Conservation (phyloP, 331 rosid genomes). For the Spiraea crenata region DNA sequence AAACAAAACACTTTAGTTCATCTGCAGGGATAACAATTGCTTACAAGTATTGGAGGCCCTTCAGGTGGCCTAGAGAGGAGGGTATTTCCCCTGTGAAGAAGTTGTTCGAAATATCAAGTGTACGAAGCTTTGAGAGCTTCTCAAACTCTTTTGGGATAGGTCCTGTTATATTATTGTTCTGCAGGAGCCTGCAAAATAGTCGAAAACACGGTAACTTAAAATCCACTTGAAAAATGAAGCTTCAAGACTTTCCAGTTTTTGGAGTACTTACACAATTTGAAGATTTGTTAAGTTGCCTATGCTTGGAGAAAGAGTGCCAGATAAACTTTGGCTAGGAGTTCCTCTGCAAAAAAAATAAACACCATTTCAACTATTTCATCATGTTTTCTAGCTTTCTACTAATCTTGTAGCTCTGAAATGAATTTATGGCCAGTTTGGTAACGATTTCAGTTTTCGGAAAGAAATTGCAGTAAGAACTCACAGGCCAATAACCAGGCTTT, state of each 20-base stretch:
- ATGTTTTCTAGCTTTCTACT: not conserved
- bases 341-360: constrained; percentile 64
- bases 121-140: constrained; percentile 72
- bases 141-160: constrained; percentile 74
- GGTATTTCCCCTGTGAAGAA: constrained; percentile 70
- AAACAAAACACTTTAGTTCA: not conserved
- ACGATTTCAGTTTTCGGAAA: not conserved
- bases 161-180: constrained; percentile 82
- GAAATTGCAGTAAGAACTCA: constrained; percentile 37
- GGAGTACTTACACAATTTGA: constrained; percentile 79
- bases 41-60: constrained; percentile 79
- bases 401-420: constrained; percentile 6
- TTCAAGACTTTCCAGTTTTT: constrained; percentile 7
- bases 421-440: not conserved
- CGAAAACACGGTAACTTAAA: constrained; percentile 22
- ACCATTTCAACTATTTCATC: constrained; percentile 17
- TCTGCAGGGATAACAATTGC: constrained; percentile 16
- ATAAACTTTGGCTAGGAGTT: constrained; percentile 89
- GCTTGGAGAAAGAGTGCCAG: constrained; percentile 89
- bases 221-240: constrained; percentile 14
- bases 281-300: constrained; percentile 95
- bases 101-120: constrained; percentile 85
- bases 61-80: constrained; percentile 55
- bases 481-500: constrained; percentile 82
- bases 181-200: constrained; percentile 55